Conservation (phyloP, 164 flowering plant genomes). For the Warburgia ugandensis region DNA sequence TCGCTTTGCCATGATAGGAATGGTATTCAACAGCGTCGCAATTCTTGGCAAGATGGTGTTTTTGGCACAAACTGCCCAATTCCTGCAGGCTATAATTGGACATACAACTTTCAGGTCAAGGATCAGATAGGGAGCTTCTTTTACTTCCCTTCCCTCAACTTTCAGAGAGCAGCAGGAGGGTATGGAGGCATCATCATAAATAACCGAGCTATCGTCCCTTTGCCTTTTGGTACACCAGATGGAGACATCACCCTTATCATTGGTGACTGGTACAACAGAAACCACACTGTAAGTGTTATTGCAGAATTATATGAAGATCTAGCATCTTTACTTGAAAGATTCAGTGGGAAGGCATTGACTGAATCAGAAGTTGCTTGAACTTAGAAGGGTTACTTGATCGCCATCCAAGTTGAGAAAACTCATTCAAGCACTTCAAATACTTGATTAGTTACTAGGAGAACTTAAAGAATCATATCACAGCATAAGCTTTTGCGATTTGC, state of each 20-base stretch:
- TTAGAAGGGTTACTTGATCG: too few relatives aligned
- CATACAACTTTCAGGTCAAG: conserved; percentile 92
- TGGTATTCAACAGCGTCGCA: conserved; percentile 72
- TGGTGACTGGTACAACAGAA: conserved; percentile 87
- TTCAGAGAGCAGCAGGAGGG: conserved; percentile 93
- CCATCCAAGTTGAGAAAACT: too few relatives aligned
- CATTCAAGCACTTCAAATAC: background rate
- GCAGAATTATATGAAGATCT: background rate
- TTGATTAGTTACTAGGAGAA: background rate
- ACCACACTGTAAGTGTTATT: conserved; percentile 67
- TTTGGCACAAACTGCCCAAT: conserved; percentile 94
- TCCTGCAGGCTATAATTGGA: conserved; percentile 86
- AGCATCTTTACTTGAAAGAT: background rate
- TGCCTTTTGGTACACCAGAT: conserved; percentile 74
- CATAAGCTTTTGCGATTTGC: background rate
- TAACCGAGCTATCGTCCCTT: conserved; percentile 53
- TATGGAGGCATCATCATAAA: conserved; percentile 75
- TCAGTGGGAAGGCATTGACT: too few relatives aligned
- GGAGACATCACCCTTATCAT: conserved; percentile 71
- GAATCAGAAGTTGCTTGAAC: too few relatives aligned
- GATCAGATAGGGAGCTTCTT: conserved; percentile 97
- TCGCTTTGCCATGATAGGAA: conserved; percentile 37
- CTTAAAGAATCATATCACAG: background rate
- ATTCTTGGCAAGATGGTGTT: conserved; percentile 97
- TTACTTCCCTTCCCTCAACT: conserved; percentile 82